Evolutionary conservation across 116 monocot genomes (phyloP).

Genomic region (Iris pallida): DNA sequence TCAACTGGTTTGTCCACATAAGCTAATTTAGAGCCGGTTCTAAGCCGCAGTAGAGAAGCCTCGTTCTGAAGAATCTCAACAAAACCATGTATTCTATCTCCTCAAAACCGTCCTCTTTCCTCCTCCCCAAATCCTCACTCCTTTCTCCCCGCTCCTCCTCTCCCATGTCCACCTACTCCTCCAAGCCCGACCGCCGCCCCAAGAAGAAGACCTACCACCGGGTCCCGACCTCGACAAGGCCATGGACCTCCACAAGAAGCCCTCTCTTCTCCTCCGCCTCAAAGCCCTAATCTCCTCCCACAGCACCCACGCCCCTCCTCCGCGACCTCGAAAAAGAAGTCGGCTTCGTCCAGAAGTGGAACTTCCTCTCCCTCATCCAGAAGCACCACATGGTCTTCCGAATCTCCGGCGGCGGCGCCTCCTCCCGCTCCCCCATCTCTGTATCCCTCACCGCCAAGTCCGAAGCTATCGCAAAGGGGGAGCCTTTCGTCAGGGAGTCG

Average conservation of each 20-base stretch:
- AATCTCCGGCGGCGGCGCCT: slow-evolving; percentile 45
- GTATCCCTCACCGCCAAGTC: slow-evolving; percentile 61
- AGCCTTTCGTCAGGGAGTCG: slow-evolving; percentile 32
- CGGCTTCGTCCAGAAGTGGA: slow-evolving; percentile 88
- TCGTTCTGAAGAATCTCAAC: no score
- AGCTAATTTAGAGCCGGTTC: no score
- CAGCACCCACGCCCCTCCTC: slow-evolving; percentile 45
- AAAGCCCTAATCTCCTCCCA: slow-evolving; percentile 41
- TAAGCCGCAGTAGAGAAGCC: no score
- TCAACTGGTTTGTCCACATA: no score
- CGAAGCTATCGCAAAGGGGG: no score
- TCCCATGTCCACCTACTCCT: no score
- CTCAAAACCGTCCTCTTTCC: no score
- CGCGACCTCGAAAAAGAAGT: slow-evolving; percentile 92
- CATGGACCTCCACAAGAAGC: slow-evolving; percentile 82
- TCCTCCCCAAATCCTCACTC: no score
- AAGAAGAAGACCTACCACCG: no score
- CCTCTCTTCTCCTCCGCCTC: slow-evolving; percentile 62
- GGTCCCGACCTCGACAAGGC: slow-evolving; percentile 63
- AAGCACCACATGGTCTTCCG: slow-evolving; percentile 63
- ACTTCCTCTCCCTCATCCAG: slow-evolving; percentile 64
- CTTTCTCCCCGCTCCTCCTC: no score
- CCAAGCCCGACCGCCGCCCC: no score
- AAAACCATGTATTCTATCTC: no score
- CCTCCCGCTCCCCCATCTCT: slow-evolving; percentile 42